These are phyloP conservation scores for Erysimum cheiranthoides DNA, from an alignment of 345 rosid genomes.

Conservation along the genomic window DNA sequence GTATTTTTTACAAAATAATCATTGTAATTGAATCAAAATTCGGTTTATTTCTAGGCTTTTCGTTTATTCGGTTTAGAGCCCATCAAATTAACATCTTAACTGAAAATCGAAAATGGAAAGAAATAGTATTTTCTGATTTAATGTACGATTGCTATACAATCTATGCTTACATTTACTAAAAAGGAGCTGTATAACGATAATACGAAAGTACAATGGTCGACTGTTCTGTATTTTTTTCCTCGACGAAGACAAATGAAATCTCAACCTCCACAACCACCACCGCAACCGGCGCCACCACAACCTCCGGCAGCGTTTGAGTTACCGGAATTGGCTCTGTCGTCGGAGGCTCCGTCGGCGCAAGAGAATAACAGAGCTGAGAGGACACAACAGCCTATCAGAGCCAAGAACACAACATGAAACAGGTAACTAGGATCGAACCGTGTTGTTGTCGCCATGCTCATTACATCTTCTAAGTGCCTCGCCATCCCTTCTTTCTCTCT, in stretches of 20 bases:
- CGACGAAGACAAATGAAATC: neutral
- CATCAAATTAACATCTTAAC: neutral
- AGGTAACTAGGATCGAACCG: slow-evolving; percentile 38
- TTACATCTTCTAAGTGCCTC: slow-evolving; percentile 44
- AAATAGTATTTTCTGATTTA: neutral
- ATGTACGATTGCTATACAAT: neutral
- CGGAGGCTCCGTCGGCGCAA: slow-evolving; percentile 60
- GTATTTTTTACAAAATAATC: neutral
- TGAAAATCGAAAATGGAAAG: neutral
- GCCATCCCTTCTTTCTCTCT: slow-evolving; percentile 44
- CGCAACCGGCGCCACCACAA: slow-evolving; percentile 56
- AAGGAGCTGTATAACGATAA: neutral
- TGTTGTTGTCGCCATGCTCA: slow-evolving; percentile 37
- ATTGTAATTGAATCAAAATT: neutral
- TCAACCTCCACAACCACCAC: slow-evolving; percentile 58
- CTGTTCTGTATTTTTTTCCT: neutral
- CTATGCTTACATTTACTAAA: neutral
- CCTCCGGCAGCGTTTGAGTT: slow-evolving; percentile 42
- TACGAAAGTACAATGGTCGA: slow-evolving; percentile 6
- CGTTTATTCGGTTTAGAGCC: neutral
- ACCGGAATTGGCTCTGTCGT: slow-evolving; percentile 35
- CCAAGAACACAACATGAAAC: slow-evolving; percentile 49
- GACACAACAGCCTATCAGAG: slow-evolving; percentile 50
- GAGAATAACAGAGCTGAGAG: slow-evolving; percentile 59
- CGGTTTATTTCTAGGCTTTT: neutral